Evolutionary conservation across 257 asterid genomes (phyloP), one percentile per base, ranked within the genome.

Genomic region (Rehmannia glutinosa): DNA sequence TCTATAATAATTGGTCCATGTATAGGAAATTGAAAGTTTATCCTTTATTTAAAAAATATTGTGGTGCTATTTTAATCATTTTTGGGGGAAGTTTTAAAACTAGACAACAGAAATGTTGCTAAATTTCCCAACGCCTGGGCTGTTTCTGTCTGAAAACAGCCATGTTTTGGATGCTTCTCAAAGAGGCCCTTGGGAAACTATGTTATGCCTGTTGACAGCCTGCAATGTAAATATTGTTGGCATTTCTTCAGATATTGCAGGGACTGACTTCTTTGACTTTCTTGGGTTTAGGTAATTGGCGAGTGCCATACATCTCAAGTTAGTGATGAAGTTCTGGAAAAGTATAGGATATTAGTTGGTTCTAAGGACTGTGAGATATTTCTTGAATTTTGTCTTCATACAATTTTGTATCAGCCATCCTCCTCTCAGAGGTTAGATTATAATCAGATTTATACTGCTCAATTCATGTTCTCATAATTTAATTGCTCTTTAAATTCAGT

Each of bases 351-450:
- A 63, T 56, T 81, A 46, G 80, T 76, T 60, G 89, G 81, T 73
- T 82, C 90, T n/a, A 88, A 78, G 71, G 96, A 86, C 69, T 77
- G 69, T 35, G 83, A 83, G 70, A 85, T 82, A 78, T 85, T 93
- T 79, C 85, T 88, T 61, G 99, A 93, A 41, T 93, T 86, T 83
- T 83, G 94, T 81, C 97, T 93, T 72, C 95, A 85, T 41, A 82
- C 81, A 71, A 79, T 90, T 78, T 77, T 93, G 72, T 93, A 86
- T 75, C 99, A 90, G 76, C 89, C 91, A 68, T 67, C 85, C 61
- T 66, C 91, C 61, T 62, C 94, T 73, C 89, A 82, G 75, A 84
- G 97, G 99, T 93, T 70, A 61, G 84, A 54, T 13, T 46, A 6
- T 21, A 27, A 39, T 63, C 60, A 20, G n/a, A 61, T 70, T 51